Base-by-base conservation (phyloP, 768 basidiomycete species). In the Kondoa malvinella region DNA sequence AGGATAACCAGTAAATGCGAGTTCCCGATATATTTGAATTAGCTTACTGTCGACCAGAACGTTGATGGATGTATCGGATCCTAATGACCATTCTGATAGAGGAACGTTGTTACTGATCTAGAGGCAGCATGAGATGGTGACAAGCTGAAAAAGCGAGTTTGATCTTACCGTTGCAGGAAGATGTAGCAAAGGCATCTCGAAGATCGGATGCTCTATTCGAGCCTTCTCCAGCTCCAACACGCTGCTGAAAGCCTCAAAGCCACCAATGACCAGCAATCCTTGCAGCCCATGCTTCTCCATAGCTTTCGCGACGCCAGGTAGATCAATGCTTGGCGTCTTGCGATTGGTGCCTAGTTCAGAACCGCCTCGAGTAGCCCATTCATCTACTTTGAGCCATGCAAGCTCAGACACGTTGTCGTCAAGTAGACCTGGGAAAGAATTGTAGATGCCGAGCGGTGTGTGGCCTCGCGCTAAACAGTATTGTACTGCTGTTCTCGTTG, bases 261-360 rank as follows among this genome's bases (percentile, higher is more conserved):
- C 95, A 64, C 95, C 95, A 72, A 97, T 88, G 76, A 99, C 81
- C 73, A 97, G 77, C 59, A 99, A 76, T 1, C 81, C 88, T 70
- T 96, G 82, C 70, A 97, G 78, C 34, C 79, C 77, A 76, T 88
- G 85, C 73, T 89, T 78, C 78, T 96, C 92, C 82, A 99, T 90
- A 74, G 89, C 88, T 57, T 89, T 80, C 2, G 95, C 95, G 56
- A 97, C 82, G 14, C 83, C 84, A 0, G 92, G 94, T 57, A 97
- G 83, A 77, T 96, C 90, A 62, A 83, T 78, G 60, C 87, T 86
- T 25, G 95, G 95, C 57, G 91, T 79, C 14, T 83, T 82, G 62
- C 95, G 88, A 80, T 97, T 97, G 32, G 95, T 97, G 25, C 95
- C 95, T 17, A 99, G 85, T 77, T 99, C 95, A 29, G 92, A 96